Conservation (phyloP, 768 basidiomycete species). For the Leccinellum albellum region DNA sequence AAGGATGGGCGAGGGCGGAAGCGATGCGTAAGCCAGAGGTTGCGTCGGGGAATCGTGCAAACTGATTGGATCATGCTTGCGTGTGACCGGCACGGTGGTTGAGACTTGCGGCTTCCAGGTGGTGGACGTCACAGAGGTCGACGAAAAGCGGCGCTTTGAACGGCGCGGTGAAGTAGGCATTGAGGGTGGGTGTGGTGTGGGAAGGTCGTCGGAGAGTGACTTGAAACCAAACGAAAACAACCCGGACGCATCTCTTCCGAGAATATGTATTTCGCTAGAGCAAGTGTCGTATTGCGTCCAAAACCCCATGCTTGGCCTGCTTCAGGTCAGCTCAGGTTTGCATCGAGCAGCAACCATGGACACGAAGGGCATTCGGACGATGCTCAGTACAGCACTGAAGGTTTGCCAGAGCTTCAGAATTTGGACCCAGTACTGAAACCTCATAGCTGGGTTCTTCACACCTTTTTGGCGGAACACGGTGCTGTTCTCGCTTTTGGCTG, state of each 20-base stretch:
- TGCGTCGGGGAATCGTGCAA: slow-evolving; percentile 14
- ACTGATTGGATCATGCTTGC: slow-evolving; percentile 10
- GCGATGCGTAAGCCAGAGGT: slow-evolving; percentile 63
- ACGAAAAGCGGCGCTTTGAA: slow-evolving; percentile 32
- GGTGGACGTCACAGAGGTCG: slow-evolving; percentile 21
- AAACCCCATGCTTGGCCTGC: slow-evolving; percentile 26
- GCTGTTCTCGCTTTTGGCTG: slow-evolving; percentile 46
- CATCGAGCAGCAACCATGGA: slow-evolving; percentile 41
- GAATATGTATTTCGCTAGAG: slow-evolving; percentile 36
- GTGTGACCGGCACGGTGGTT: slow-evolving; percentile 7
- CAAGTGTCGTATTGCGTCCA: slow-evolving; percentile 33
- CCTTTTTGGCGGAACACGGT: slow-evolving; percentile 67
- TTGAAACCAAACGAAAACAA: neutral
- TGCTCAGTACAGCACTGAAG: slow-evolving; percentile 55
- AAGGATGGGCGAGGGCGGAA: slow-evolving; percentile 69
- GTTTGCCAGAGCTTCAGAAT: slow-evolving; percentile 35
- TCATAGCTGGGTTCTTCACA: slow-evolving; percentile 49
- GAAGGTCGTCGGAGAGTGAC: slow-evolving; percentile 4
- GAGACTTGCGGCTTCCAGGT: slow-evolving; percentile 22
- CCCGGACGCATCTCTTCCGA: neutral
- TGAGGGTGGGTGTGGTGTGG: too few relatives aligned
- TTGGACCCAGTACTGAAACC: slow-evolving; percentile 4
- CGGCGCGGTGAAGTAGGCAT: slow-evolving; percentile 34
- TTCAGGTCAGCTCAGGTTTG: slow-evolving; percentile 39
- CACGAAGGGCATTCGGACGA: slow-evolving; percentile 37